Percentiles rank a stretch among this genome's conserved stretches.
Evolutionary conservation across 2,329 filamentous ascomycete species (phyloP).

Genomic region (Phaeosphaeriaceae sp.): DNA sequence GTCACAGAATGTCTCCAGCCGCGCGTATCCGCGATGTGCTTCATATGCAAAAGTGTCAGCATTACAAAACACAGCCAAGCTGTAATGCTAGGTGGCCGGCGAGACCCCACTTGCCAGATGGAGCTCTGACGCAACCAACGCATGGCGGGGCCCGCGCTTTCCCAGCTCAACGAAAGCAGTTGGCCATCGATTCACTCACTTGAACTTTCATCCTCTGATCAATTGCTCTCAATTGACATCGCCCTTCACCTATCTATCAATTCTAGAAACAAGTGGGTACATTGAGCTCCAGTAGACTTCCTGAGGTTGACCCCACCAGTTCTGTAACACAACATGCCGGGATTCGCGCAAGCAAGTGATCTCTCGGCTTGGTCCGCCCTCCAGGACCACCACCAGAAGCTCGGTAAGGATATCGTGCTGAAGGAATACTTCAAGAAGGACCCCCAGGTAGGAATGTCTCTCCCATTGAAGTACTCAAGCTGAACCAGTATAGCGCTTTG

Average conservation of each 20-base stretch:
- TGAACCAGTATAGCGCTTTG: conserved; percentile 70
- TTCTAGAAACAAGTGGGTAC: conserved; percentile 8
- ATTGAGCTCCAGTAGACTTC: neutral
- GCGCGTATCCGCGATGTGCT: conserved; percentile 10
- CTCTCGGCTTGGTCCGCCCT: conserved; percentile 89
- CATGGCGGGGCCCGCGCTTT: conserved; percentile 27
- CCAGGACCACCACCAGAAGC: conserved; percentile 84
- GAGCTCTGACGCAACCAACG: conserved; percentile 18
- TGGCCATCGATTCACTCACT: conserved; percentile 12
- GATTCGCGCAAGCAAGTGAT: conserved; percentile 83
- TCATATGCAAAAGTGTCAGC: conserved; percentile 5
- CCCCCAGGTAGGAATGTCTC: conserved; percentile 54
- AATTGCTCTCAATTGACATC: conserved; percentile 17
- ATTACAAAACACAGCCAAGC: conserved; percentile 26
- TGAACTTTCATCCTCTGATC: conserved; percentile 21
- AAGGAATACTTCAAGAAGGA: conserved; percentile 94
- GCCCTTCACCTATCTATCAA: conserved; percentile 19
- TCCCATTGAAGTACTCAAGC: conserved; percentile 2
- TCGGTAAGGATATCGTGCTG: conserved; percentile 88
- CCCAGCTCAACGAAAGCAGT: conserved; percentile 11
- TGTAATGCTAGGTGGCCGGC: conserved; percentile 7
- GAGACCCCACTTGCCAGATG: conserved; percentile 11
- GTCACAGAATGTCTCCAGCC: neutral
- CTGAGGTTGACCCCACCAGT: conserved; percentile 26
- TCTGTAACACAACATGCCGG: conserved; percentile 56